Evolutionary conservation across 2,329 filamentous ascomycete genomes (phyloP).

Genomic region (Pseudopyrenochaeta lycopersici): DNA sequence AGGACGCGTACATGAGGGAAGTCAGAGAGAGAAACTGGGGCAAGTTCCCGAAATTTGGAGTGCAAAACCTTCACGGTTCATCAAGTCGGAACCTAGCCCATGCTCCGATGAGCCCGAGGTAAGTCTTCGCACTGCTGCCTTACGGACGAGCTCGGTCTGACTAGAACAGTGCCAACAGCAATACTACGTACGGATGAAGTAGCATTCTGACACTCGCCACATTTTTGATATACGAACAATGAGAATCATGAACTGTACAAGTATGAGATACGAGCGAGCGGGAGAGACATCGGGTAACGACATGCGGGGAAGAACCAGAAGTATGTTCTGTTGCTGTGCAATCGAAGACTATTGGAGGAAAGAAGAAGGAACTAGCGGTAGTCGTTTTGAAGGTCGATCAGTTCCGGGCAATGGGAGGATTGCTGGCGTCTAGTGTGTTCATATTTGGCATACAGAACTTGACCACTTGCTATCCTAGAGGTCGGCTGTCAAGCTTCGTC

Average conservation of each 20-base stretch:
- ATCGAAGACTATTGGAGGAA: too few species aligned
- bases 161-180: slow-evolving; percentile 16
- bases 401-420: too few species aligned
- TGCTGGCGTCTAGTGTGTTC: too few species aligned
- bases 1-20: slow-evolving; percentile 47
- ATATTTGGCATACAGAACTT: too few species aligned
- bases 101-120: slow-evolving; percentile 22
- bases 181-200: slow-evolving; percentile 20
- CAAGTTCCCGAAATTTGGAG: slow-evolving; percentile 15
- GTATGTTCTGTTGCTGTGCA: too few species aligned
- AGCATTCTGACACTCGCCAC: background rate
- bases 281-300: too few species aligned
- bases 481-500: too few species aligned
- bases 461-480: too few species aligned
- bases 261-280: background rate
- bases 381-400: too few species aligned
- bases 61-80: background rate
- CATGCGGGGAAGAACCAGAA: too few species aligned
- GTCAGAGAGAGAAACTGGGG: slow-evolving; percentile 36
- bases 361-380: too few species aligned
- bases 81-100: slow-evolving; percentile 16
- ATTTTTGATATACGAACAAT: background rate
- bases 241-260: background rate
- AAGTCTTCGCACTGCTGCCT: background rate
- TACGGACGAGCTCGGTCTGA: slow-evolving; percentile 1